Base-by-base conservation (phyloP, 2,329 filamentous ascomycete genomes). In the Chalaropsis thielavioides region DNA sequence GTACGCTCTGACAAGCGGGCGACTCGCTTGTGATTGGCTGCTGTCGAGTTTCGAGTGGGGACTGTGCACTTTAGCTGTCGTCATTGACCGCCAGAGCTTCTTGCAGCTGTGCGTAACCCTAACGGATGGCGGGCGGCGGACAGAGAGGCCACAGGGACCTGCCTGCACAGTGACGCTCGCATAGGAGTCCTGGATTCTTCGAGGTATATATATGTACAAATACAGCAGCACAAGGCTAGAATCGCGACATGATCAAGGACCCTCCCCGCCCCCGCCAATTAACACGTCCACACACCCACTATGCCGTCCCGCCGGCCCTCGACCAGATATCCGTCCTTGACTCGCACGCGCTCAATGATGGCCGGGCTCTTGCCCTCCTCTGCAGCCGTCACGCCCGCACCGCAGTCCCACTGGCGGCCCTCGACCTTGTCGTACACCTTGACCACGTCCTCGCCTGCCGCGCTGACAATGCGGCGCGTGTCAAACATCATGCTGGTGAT, bases 361-460 rank as follows among this genome's bases (percentile, higher is more conserved):
- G 85, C 81, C 17, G 66, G 61, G 65, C 78, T 80, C 70, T 83
- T 85, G 13, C 81, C 83, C 65, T 84, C 81, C 63, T 88, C 85
- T 22, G 85, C 83, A 67, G 86, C 86, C 2, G 80, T 81, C 60
- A 88, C 84, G 43, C 92, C 92, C 1, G 90, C 86, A 63, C 94
- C 94, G 75, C 92, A 96, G 74, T 96, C 90, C 94, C 94, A 99
- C 75, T 97, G 94, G 68, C 90, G 81, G 49, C 91, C 91, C 73
- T 99, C 94, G 2, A 90, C 87, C 80, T 97, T 97, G 77, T 99
- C 94, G 77, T 97, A 99, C 67, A 99, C 88, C 77, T 99, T 99
- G 70, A 94, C 92, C 27, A 97, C 90, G 71, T 91, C 86, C 75
- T 97, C 94, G 51, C 92, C 89, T 0, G 91, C 91, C 1, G 94